Evolutionary conservation across 225 moss, liverwort and hornwort species (phyloP), one percentile per base, ranked within the genome.

Genomic region (Pseudoscleropodium purum): DNA sequence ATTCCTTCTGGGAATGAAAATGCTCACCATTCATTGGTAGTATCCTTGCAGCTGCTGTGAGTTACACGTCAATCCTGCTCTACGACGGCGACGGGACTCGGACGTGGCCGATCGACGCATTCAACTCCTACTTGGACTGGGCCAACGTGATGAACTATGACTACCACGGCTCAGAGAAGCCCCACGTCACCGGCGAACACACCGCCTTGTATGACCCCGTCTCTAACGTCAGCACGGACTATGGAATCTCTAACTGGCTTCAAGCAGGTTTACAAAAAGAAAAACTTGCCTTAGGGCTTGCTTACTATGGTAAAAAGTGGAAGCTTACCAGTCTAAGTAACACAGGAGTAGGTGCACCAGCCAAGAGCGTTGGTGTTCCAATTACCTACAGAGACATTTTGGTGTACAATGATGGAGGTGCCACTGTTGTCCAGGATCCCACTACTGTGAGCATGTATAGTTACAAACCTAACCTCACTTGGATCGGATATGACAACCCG

Each of bases 191-290:
- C 6, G 95, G 97, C 68, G 93, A 97, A 57, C 95, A 96, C 88
- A 93, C 98, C 2, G 95, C 96, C 26, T 83, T 98, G 76, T 96
- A 93, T 51, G 96, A 95, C 84, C 90, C 91, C 7, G 75, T 20
- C 15, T 94, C 94, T 7, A 57, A 61, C 29, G 24, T 95, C 7
- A 90, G 87, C 92, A 94, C 95, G 23, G 89, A 94, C 52, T 90
- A 92, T 81, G 98, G 98, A 9, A 94, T 98, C 88, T 92, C 90
- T 13, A 93, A 93, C 74, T 98, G 98, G 98, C 93, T 97, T 5
- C 54, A 90, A 39, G 94, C 94, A 34, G 98, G 98, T 31, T 68
- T 98, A 24, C 86, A 88, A 8, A 66, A 92, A 5, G 47, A 91
- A 33, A 97, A 95, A 70, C 88, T 94, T 14, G 93, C 92, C 83